Evolutionary conservation across 768 basidiomycete species (phyloP), one percentile per base, ranked within the genome.

Genomic region (Austroboletus festivus): DNA sequence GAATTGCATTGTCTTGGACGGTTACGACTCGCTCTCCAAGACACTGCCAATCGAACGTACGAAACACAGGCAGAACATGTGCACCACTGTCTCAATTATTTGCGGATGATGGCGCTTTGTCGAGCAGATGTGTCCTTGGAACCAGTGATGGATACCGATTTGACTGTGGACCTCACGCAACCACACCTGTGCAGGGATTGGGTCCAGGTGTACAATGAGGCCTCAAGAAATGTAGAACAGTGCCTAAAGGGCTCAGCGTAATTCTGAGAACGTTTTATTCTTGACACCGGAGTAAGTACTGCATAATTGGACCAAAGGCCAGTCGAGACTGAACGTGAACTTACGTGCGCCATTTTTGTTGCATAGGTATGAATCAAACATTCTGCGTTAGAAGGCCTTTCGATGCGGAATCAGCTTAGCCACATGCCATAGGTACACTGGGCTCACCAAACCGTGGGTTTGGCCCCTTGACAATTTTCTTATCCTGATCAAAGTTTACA

Each of bases 1-100:
- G 58, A 71, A 50, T 50, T 72, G 9, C 68, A 73, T 40, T 73
- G 72, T 50, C 53, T 73, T 15, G 63, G 63, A 35, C 54, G 55
- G 16, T 54, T 71, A 37, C 58, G 63, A 41, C 18, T 37, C 19
- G 62, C 64, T 26, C 54, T 65, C 13, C 49, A 46, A n/a, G 53
- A 53, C 13, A 7, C 41, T 5, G 44, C 50, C 34, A 54, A 57
- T 31, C 46, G 48, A 24, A 56, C 54, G 7, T 45, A 53, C 21
- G 56, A 62, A 19, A 50, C 44, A 7, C 56, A 48, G 21, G 50
- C 51, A 0, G 58, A 47, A 8, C 68, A 67, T 21, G 54, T 63
- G n/a, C 60, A 67, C 2, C 79, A 78, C 53, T 80, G 78, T 55
- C 60, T 75, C 45, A 76, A 76, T 43, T 79, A 78, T 56, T 58